Evolutionary conservation across 257 asterid species (phyloP).

Genomic region (Rubia yunnanensis): DNA sequence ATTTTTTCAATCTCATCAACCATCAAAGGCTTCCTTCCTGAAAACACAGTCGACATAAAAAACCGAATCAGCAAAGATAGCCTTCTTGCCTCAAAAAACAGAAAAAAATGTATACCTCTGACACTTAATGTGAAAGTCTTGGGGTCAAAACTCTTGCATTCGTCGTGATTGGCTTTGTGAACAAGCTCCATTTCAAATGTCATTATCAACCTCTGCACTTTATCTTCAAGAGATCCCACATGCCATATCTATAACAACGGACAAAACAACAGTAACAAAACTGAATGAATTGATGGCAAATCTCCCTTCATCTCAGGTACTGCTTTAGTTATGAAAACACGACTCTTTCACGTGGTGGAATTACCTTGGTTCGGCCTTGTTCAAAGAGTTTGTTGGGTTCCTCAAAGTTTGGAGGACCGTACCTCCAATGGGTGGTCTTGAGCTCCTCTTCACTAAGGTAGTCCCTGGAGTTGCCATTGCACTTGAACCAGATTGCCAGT

Average conservation of each 20-base stretch:
- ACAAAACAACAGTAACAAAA: not conserved
- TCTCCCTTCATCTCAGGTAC: not conserved
- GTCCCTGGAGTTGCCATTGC: slow-evolving; percentile 6
- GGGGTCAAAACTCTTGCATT: slow-evolving; percentile 34
- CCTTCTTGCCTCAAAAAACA: not conserved
- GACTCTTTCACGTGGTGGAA: not conserved
- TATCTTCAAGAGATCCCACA: slow-evolving; percentile 48
- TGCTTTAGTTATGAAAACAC: not conserved
- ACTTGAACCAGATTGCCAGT: not conserved
- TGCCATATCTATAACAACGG: slow-evolving; percentile 23
- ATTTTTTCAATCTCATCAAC: slow-evolving; percentile 37
- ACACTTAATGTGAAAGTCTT: slow-evolving; percentile 24
- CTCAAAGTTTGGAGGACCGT: slow-evolving; percentile 65
- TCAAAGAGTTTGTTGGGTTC: slow-evolving; percentile 62
- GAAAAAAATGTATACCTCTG: slow-evolving; percentile 27
- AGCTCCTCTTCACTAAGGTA: slow-evolving; percentile 1
- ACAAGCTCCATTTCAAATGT: slow-evolving; percentile 64
- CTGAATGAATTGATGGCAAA: not conserved
- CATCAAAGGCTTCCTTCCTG: slow-evolving; percentile 19
- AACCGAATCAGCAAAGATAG: not conserved
- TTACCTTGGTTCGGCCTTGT: slow-evolving; percentile 55
- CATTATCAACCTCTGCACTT: slow-evolving; percentile 47
- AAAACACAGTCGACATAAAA: not conserved
- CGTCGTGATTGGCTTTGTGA: slow-evolving; percentile 43
- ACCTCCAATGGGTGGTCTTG: slow-evolving; percentile 48